Percentiles rank a stretch among this genome's conserved stretches.
These are phyloP conservation scores for Sordariomycetes sp. DNA, from an alignment of 2,329 filamentous ascomycete genomes.

Conservation along the genomic window DNA sequence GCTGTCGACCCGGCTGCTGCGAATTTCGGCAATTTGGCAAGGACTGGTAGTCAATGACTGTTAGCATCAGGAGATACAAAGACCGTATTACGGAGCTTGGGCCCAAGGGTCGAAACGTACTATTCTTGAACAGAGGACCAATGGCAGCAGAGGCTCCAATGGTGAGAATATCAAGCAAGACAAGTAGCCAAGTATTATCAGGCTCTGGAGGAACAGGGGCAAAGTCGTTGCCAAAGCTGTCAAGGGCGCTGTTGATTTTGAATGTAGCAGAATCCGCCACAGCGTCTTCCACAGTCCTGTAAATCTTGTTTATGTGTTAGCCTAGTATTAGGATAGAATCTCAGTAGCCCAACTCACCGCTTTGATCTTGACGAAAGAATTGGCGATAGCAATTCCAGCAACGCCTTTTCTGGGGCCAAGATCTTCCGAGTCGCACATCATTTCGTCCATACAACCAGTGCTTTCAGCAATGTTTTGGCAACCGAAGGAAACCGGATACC, in stretches of 20 bases:
- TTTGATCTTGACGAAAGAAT: no score
- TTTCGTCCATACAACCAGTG: no score
- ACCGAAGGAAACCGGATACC: no score
- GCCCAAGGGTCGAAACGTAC: no score
- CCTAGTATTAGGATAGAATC: no score
- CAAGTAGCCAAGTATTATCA: slow-evolving; percentile 13
- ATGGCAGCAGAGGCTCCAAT: slow-evolving; percentile 12
- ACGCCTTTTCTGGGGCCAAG: no score
- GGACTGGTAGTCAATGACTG: neutral
- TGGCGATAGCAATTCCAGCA: no score
- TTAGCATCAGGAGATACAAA: no score
- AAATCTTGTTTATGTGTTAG: neutral
- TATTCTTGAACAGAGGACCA: slow-evolving; percentile 16
- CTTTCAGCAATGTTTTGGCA: no score
- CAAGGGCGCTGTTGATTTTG: neutral
- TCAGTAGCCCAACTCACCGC: no score
- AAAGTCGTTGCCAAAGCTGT: slow-evolving; percentile 6
- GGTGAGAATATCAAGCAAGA: slow-evolving; percentile 18
- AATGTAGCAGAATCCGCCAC: neutral
- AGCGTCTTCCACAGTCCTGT: neutral
- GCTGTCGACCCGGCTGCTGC: neutral
- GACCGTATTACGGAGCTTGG: no score
- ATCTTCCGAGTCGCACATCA: no score
- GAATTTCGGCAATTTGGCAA: neutral
- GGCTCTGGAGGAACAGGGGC: slow-evolving; percentile 14